Percentiles rank a stretch among this genome's conserved stretches.
These are phyloP conservation scores for Paramecium biaurelia DNA, from an alignment of 73 alveolate species.

Conservation along the genomic window DNA sequence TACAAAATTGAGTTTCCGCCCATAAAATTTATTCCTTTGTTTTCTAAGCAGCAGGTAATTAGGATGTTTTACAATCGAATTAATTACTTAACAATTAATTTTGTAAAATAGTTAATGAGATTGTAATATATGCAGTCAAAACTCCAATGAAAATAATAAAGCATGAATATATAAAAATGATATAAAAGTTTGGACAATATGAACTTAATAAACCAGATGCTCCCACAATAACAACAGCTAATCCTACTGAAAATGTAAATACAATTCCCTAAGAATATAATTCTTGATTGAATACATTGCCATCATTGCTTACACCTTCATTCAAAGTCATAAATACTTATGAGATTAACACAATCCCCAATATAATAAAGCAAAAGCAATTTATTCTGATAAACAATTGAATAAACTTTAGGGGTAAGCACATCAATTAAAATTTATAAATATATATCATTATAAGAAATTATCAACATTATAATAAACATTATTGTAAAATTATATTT, in stretches of 20 bases:
- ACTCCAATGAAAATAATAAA: background rate
- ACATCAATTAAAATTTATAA: background rate
- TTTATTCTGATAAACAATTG: constrained; percentile 2
- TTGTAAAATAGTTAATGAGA: background rate
- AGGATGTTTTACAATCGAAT: background rate
- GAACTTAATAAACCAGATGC: background rate
- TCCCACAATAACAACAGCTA: background rate
- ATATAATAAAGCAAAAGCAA: background rate
- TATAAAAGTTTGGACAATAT: background rate
- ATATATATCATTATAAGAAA: background rate
- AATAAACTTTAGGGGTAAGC: background rate
- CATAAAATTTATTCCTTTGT: background rate
- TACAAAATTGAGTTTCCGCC: constrained; percentile 21
- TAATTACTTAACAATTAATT: background rate
- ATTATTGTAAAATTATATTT: background rate
- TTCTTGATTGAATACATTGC: background rate
- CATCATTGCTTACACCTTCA: background rate
- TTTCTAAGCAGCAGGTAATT: background rate
- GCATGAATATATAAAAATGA: background rate
- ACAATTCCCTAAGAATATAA: background rate
- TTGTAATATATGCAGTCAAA: background rate
- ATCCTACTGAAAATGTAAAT: background rate
- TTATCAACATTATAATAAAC: background rate
- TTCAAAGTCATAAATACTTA: background rate
- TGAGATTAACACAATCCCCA: background rate